These are phyloP conservation scores for Suillus discolor DNA, from an alignment of 768 basidiomycete genomes.

Conservation along the genomic window DNA sequence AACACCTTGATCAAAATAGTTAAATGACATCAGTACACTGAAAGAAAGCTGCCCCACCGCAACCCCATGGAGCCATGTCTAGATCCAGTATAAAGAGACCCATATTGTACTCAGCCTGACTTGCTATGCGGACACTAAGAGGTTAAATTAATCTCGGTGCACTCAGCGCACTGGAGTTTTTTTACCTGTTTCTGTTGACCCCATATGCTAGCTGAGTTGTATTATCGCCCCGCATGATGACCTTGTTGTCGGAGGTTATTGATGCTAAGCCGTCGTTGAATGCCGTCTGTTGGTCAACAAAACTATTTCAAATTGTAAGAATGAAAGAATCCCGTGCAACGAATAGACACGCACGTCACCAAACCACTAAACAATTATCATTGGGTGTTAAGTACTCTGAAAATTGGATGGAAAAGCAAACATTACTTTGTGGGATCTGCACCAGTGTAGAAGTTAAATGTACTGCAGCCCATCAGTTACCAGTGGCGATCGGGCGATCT, in stretches of 20 bases:
- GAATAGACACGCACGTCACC: constrained; percentile 56
- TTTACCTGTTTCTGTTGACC: constrained; percentile 61
- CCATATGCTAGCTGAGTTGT: constrained; percentile 56
- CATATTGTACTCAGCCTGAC: constrained; percentile 61
- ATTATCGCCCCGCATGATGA: constrained; percentile 80
- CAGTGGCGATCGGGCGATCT: background rate
- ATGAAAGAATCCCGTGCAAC: background rate
- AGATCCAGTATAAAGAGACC: constrained; percentile 87
- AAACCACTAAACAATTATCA: constrained; percentile 52
- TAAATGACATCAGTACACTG: constrained; percentile 11
- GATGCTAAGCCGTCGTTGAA: constrained; percentile 57
- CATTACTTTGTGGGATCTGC: constrained; percentile 71
- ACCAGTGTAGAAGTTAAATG: constrained; percentile 60
- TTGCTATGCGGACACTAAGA: constrained; percentile 75
- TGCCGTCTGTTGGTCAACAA: constrained; percentile 58
- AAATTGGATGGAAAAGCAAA: constrained; percentile 12
- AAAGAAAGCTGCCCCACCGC: constrained; percentile 52
- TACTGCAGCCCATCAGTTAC: constrained; percentile 30
- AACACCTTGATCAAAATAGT: constrained; percentile 45
- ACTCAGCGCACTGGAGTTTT: constrained; percentile 5
- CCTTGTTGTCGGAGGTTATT: constrained; percentile 55
- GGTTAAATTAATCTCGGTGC: background rate
- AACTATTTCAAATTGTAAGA: constrained; percentile 41
- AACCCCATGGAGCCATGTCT: constrained; percentile 86
- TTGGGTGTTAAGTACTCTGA: constrained; percentile 15